These are phyloP conservation scores for thale cress (Arabidopsis thaliana) DNA, from an alignment of 345 rosid genomes.

Conservation along the genomic window TAIR10.1 NC_003075.7:10953501-10954000, in stretches of 20 bases:
- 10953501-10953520: not conserved
- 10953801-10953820: slow-evolving; percentile 95
- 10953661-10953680: slow-evolving; percentile 20
- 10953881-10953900: slow-evolving; percentile 35
- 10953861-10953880: slow-evolving; percentile 49
- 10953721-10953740: not conserved
- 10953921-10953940: slow-evolving; percentile 51
- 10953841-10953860: slow-evolving; percentile 66
- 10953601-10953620: slow-evolving; percentile 4
- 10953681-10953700: slow-evolving; percentile 23
- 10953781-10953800: slow-evolving; percentile 60
- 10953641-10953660: not conserved
- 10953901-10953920: slow-evolving; percentile 29
- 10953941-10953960: slow-evolving; percentile 28
- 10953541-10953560: not conserved
- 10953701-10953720: not conserved
- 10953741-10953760: slow-evolving; percentile 8
- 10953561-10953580: not conserved
- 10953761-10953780: slow-evolving; percentile 22
- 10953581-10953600: not conserved
- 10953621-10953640: not conserved
- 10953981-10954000: slow-evolving; percentile 30
- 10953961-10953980: slow-evolving; percentile 34
- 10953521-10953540: slow-evolving; percentile 3
- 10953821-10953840: slow-evolving; percentile 82